Evolutionary conservation across 306 rosid species (phyloP).

Genomic region (Quercus wislizeni): DNA sequence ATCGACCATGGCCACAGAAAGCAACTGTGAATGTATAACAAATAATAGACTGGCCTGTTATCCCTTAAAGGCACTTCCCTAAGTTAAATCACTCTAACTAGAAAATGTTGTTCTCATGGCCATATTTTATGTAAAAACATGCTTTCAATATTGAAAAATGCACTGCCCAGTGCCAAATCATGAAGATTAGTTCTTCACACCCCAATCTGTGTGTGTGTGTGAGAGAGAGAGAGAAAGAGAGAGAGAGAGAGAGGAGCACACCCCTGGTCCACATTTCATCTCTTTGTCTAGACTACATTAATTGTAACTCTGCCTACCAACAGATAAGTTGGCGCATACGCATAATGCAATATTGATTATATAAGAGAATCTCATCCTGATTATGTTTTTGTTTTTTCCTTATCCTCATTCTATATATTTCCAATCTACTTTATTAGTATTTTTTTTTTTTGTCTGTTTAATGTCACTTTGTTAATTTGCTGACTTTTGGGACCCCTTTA

Average conservation of each 20-base stretch:
- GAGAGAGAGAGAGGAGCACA: neutral
- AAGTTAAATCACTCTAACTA: neutral
- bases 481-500: neutral
- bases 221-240: no score
- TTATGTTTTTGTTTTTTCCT: neutral
- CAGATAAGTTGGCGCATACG: no score
- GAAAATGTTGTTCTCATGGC: neutral
- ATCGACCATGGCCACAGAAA: neutral
- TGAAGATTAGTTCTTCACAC: neutral
- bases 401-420: neutral
- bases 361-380: neutral
- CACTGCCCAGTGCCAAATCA: neutral
- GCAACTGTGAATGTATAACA: neutral
- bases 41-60: neutral
- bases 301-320: neutral
- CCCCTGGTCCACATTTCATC: neutral
- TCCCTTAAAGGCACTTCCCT: neutral
- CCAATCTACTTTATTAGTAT: neutral
- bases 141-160: neutral
- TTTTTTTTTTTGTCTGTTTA: neutral
- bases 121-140: neutral
- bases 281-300: neutral
- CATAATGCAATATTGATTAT: neutral
- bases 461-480: neutral
- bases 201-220: neutral